These are phyloP conservation scores for Gynochthodes officinalis DNA, from an alignment of 257 asterid genomes.

Conservation along the genomic window DNA sequence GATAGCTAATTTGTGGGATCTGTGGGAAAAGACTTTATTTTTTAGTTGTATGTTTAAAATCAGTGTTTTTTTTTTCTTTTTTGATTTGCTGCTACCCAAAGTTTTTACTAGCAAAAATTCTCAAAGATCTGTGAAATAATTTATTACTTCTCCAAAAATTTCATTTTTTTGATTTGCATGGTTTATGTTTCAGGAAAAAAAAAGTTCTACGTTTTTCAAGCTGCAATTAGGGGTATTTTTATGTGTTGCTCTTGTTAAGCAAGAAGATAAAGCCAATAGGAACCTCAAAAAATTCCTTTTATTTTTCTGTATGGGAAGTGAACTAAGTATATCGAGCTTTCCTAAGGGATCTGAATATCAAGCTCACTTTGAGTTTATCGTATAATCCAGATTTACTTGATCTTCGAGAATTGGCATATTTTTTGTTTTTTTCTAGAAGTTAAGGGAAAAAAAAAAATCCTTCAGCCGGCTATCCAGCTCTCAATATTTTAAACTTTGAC, in stretches of 20 bases:
- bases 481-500: conserved; percentile 15
- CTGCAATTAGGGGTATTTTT: not conserved
- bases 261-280: not conserved
- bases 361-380: conserved; percentile 8
- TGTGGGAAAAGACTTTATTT: not conserved
- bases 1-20: not conserved
- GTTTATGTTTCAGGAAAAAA: no score
- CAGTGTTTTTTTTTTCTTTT: no score
- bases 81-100: not conserved
- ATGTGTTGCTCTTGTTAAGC: not conserved
- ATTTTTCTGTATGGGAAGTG: not conserved
- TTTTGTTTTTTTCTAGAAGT: conserved; percentile 39
- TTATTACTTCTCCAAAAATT: not conserved
- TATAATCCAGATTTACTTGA: conserved; percentile 5
- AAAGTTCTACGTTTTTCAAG: not conserved
- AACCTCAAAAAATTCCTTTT: not conserved
- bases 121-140: not conserved
- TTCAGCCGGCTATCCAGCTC: conserved; percentile 33
- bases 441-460: conserved; percentile 14
- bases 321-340: not conserved
- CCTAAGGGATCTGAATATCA: conserved; percentile 5
- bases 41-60: not conserved
- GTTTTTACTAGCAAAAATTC: not conserved
- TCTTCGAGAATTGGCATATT: conserved; percentile 7
- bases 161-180: not conserved